phyloP scores from a whole-genome alignment of 1,139 yeast species.

The Yamadazyma diddensiae region DNA sequence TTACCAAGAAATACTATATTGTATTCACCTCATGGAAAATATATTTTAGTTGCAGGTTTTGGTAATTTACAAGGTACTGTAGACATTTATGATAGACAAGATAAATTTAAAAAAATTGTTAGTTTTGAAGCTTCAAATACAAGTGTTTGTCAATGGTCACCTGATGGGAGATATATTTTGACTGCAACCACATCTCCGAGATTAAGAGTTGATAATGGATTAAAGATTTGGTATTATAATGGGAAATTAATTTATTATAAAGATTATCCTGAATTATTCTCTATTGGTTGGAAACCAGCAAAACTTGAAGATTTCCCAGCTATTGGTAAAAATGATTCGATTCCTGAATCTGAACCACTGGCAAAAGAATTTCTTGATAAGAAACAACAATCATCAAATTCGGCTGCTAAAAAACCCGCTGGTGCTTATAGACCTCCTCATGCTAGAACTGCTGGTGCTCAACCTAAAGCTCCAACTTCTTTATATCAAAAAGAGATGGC shows the following conservation, averaged over 20 bases:
- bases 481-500: slow-evolving; percentile 57
- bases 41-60: slow-evolving; percentile 91
- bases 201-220: slow-evolving; percentile 93
- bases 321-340: slow-evolving; percentile 46
- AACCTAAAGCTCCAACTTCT: slow-evolving; percentile 44
- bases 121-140: slow-evolving; percentile 92
- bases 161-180: slow-evolving; percentile 91
- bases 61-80: slow-evolving; percentile 97
- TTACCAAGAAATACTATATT: slow-evolving; percentile 87
- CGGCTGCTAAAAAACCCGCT: slow-evolving; percentile 52
- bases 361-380: slow-evolving; percentile 55
- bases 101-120: slow-evolving; percentile 74
- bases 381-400: slow-evolving; percentile 36
- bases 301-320: slow-evolving; percentile 58
- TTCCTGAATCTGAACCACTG: slow-evolving; percentile 67
- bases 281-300: slow-evolving; percentile 89
- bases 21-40: slow-evolving; percentile 93
- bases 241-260: slow-evolving; percentile 77
- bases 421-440: slow-evolving; percentile 98
- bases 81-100: slow-evolving; percentile 90
- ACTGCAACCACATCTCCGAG: slow-evolving; percentile 98
- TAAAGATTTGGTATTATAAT: slow-evolving; percentile 87
- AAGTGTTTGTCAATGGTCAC: slow-evolving; percentile 95
- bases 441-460: slow-evolving; percentile 56
- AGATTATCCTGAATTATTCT: slow-evolving; percentile 77